A percentile compares a stretch with the other conserved stretches of the same genome.
Conservation (phyloP, 345 rosid species). For the Turritis glabra region DNA sequence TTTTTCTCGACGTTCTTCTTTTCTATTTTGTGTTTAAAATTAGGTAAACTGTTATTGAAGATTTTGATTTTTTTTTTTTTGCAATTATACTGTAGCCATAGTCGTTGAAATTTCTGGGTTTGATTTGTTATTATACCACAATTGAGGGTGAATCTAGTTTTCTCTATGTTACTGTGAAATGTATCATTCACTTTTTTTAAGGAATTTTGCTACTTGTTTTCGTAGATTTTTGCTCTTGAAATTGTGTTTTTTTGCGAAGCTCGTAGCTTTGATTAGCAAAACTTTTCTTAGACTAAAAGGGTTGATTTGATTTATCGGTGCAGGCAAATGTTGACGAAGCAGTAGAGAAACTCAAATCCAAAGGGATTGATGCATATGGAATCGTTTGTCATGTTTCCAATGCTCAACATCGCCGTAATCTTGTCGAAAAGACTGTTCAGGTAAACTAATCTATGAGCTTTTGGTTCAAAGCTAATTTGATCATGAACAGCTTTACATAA, state of each 20-base stretch:
- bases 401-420: slow-evolving; percentile 71
- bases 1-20: not conserved
- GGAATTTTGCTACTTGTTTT: too few relatives aligned
- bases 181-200: too few relatives aligned
- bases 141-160: not conserved
- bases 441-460: slow-evolving; percentile 36
- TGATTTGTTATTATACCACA: not conserved
- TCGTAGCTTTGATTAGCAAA: not conserved
- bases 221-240: too few relatives aligned
- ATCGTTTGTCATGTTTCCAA: slow-evolving; percentile 89
- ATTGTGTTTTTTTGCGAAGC: not conserved
- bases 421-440: slow-evolving; percentile 64
- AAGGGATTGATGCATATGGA: slow-evolving; percentile 74
- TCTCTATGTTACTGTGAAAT: not conserved
- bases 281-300: not conserved
- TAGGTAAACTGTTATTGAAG: not conserved
- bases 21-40: not conserved
- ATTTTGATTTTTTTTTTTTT: not conserved
- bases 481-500: not conserved
- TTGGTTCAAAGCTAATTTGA: not conserved
- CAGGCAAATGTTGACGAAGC: slow-evolving; percentile 91
- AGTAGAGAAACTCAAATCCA: slow-evolving; percentile 58
- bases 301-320: not conserved
- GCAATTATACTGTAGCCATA: not conserved
- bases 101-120: not conserved